Percentiles rank a stretch among this genome's conserved stretches.
Evolutionary conservation across 2,329 filamentous ascomycete species (phyloP).

Genomic region (Samsoniella hepiali): DNA sequence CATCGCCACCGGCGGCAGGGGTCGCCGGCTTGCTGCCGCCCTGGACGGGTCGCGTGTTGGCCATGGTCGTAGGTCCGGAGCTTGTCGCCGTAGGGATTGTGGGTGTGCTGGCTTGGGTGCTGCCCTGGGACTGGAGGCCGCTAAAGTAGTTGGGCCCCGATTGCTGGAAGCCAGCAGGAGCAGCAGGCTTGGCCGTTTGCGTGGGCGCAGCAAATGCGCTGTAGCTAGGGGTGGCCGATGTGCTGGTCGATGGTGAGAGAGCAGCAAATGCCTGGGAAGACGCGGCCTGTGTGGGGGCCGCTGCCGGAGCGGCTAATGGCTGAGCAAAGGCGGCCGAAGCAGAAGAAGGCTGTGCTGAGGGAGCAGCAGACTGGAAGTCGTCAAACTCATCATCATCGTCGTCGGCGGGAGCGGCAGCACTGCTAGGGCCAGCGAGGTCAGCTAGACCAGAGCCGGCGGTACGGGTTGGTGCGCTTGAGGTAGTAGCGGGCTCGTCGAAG

Average conservation of each 20-base stretch:
- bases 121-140: slow-evolving; percentile 57
- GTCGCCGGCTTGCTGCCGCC: slow-evolving; percentile 50
- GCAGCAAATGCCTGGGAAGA: slow-evolving; percentile 75
- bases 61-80: slow-evolving; percentile 37
- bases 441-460: slow-evolving; percentile 47
- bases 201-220: slow-evolving; percentile 41
- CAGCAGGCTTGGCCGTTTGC: slow-evolving; percentile 44
- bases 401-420: slow-evolving; percentile 36
- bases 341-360: slow-evolving; percentile 51
- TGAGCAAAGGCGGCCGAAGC: slow-evolving; percentile 76
- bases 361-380: slow-evolving; percentile 84
- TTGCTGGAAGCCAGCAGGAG: slow-evolving; percentile 67
- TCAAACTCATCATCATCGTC: slow-evolving; percentile 92
- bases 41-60: slow-evolving; percentile 47
- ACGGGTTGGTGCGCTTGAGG: slow-evolving; percentile 43
- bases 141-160: slow-evolving; percentile 92
- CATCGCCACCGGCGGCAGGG: slow-evolving; percentile 67
- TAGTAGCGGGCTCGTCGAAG: slow-evolving; percentile 71
- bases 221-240: slow-evolving; percentile 54
- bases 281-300: slow-evolving; percentile 54
- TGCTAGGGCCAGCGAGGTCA: slow-evolving; percentile 35
- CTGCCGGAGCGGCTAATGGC: slow-evolving; percentile 69
- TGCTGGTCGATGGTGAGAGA: slow-evolving; percentile 68
- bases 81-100: slow-evolving; percentile 32
- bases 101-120: slow-evolving; percentile 21